Conservation (phyloP, 352 stramenopile species). For the Globisporangium megalacanthum region DNA sequence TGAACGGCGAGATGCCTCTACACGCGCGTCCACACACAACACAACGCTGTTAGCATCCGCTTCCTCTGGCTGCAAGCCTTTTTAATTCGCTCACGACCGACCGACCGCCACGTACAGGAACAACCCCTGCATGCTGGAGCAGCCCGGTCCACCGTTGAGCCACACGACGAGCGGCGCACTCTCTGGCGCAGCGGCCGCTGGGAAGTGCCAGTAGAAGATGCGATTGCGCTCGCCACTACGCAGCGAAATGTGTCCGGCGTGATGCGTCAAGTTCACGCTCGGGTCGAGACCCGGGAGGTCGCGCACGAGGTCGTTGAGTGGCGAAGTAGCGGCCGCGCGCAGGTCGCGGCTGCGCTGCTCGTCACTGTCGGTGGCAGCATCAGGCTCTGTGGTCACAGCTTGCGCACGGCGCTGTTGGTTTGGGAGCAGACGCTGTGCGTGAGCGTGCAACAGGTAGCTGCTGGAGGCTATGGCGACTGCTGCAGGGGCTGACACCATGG, state of each 20-base stretch:
- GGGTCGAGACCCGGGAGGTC: constrained; percentile 50
- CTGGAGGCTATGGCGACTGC: not conserved
- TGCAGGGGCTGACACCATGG: not conserved
- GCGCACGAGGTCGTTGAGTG: constrained; percentile 30
- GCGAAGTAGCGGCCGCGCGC: not conserved
- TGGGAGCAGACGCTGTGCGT: not conserved
- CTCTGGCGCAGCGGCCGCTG: constrained; percentile 34
- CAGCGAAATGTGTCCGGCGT: constrained; percentile 56
- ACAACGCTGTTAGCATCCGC: not conserved
- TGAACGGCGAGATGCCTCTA: constrained; percentile 65
- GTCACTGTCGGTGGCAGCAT: constrained; percentile 5
- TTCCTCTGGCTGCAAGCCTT: too few species aligned
- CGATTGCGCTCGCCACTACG: constrained; percentile 39
- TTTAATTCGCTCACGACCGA: too few species aligned
- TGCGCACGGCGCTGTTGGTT: not conserved
- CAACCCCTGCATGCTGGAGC: constrained; percentile 72
- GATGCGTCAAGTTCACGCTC: constrained; percentile 47
- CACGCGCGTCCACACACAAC: not conserved
- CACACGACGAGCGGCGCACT: constrained; percentile 65
- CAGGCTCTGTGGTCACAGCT: too few species aligned
- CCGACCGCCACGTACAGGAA: constrained; percentile 40
- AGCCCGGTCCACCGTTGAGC: constrained; percentile 80
- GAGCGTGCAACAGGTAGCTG: not conserved
- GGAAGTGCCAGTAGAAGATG: constrained; percentile 84
- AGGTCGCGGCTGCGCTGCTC: not conserved